These are phyloP conservation scores for Apophysomyces variabilis DNA, from an alignment of 371 early-diverging fungal genomes.

Conservation along the genomic window DNA sequence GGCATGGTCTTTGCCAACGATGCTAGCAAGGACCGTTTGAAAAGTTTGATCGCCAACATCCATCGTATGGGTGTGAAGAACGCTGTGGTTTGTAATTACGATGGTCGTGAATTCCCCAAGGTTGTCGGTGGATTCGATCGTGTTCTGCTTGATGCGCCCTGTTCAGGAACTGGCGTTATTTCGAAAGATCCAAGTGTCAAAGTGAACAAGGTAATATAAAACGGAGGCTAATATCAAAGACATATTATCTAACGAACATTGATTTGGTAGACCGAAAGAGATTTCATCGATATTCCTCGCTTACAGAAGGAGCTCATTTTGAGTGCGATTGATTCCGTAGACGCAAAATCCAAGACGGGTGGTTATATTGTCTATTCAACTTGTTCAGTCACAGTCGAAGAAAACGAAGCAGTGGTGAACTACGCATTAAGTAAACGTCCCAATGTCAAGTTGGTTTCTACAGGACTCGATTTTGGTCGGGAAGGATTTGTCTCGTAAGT, in stretches of 20 bases:
- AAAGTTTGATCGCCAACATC: constrained; percentile 93
- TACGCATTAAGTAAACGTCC: constrained; percentile 95
- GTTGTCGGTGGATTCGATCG: constrained; percentile 97
- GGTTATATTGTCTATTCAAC: constrained; percentile 99
- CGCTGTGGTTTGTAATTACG: constrained; percentile 95
- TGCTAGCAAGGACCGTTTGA: constrained; percentile 92
- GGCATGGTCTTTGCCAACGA: constrained; percentile 99
- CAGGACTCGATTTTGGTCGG: constrained; percentile 92
- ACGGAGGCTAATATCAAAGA: not conserved
- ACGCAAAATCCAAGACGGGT: constrained; percentile 91
- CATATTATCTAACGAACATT: not conserved
- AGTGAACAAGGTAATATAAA: constrained; percentile 73
- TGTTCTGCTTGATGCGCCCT: constrained; percentile 99
- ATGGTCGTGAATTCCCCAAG: constrained; percentile 95
- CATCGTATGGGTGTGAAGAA: constrained; percentile 96
- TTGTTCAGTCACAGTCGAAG: constrained; percentile 98
- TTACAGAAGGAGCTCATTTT: constrained; percentile 97
- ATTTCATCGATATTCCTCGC: constrained; percentile 89
- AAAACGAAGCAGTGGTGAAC: constrained; percentile 98
- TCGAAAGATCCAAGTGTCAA: constrained; percentile 98
- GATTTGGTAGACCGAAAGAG: constrained; percentile 68
- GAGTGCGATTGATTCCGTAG: constrained; percentile 97
- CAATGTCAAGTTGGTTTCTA: constrained; percentile 90
- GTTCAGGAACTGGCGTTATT: constrained; percentile 99
- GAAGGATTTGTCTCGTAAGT: constrained; percentile 81